A percentile compares a stretch with the other conserved stretches of the same genome.
phyloP scores from a whole-genome alignment of 2,329 filamentous ascomycete species.

The Pseudodiploospora longispora region DNA sequence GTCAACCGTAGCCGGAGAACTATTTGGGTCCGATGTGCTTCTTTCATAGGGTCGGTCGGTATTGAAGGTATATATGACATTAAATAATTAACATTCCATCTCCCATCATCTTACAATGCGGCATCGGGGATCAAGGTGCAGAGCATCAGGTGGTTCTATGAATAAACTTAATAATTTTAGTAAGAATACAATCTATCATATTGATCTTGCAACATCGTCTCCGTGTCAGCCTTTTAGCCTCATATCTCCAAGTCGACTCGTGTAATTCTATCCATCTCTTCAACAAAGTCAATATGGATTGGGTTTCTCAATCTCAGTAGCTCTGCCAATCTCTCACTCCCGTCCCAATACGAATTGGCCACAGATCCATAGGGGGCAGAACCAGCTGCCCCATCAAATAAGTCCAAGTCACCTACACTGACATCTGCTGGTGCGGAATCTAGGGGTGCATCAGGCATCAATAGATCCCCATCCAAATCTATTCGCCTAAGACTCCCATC shows the following conservation, averaged over 20 bases:
- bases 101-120: too few species aligned
- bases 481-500: slow-evolving; percentile 25
- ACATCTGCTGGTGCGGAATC: not conserved
- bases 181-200: not conserved
- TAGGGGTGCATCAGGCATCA: slow-evolving; percentile 16
- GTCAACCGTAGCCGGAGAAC: too few species aligned
- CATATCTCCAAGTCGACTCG: slow-evolving; percentile 28
- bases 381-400: slow-evolving; percentile 5
- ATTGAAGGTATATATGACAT: too few species aligned
- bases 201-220: not conserved
- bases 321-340: slow-evolving; percentile 8
- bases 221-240: not conserved
- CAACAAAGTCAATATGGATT: slow-evolving; percentile 23
- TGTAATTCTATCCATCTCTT: slow-evolving; percentile 27
- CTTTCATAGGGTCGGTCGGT: too few species aligned
- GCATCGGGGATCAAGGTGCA: too few species aligned
- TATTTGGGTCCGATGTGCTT: too few species aligned
- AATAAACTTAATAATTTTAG: too few species aligned
- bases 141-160: too few species aligned
- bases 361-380: not conserved
- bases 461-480: slow-evolving; percentile 22
- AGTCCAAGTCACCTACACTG: slow-evolving; percentile 3
- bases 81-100: too few species aligned
- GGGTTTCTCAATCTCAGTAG: slow-evolving; percentile 13
- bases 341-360: not conserved